These are phyloP conservation scores for Kregervanrija fluxuum DNA, from an alignment of 805 yeast species.

Conservation along the genomic window DNA sequence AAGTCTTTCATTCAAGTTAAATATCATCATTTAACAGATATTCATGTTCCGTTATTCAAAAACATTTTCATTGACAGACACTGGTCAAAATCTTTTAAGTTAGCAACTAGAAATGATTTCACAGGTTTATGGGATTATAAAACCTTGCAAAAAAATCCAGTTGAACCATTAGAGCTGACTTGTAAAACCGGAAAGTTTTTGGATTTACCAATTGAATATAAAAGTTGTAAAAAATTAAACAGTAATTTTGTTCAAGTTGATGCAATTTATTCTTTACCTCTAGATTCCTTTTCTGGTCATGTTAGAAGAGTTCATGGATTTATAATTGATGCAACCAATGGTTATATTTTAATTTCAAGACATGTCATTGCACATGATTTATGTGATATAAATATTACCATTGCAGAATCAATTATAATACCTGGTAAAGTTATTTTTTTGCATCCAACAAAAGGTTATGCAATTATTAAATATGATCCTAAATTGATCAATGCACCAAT, in stretches of 20 bases:
- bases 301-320: constrained; percentile 66
- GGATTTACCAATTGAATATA: constrained; percentile 56
- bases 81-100: constrained; percentile 67
- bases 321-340: constrained; percentile 71
- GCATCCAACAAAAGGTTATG: constrained; percentile 84
- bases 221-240: constrained; percentile 47
- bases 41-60: constrained; percentile 65
- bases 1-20: constrained; percentile 60
- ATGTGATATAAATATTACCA: constrained; percentile 65
- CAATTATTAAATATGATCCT: constrained; percentile 79
- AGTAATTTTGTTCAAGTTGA: constrained; percentile 69
- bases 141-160: constrained; percentile 50
- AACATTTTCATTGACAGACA: constrained; percentile 74
- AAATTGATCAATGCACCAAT: constrained; percentile 63
- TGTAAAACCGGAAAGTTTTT: constrained; percentile 65
- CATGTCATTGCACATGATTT: constrained; percentile 76
- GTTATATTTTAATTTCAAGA: constrained; percentile 74
- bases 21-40: constrained; percentile 72
- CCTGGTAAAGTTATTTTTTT: constrained; percentile 76
- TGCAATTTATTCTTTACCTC: constrained; percentile 54
- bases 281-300: constrained; percentile 68
- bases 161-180: constrained; percentile 42
- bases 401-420: constrained; percentile 79
- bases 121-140: constrained; percentile 53
- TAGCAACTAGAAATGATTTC: constrained; percentile 54